Percentiles rank a stretch among this genome's conserved stretches.
Evolutionary conservation across 805 yeast species (phyloP).

Genomic region (Kuraishia hungarica): DNA sequence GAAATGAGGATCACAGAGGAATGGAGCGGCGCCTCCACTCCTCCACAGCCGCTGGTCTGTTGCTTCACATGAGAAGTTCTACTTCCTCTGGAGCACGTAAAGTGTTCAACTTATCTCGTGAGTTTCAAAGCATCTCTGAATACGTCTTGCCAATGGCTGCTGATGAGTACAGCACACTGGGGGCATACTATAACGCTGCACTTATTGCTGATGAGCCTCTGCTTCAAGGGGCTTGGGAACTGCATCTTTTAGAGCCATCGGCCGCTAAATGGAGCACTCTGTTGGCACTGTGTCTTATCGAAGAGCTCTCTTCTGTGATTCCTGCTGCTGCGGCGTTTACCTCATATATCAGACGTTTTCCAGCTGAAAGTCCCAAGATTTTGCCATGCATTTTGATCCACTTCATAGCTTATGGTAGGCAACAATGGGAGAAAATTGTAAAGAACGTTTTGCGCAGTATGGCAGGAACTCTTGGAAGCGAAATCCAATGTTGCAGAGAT

Average conservation of each 20-base stretch:
- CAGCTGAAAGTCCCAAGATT: background rate
- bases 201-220: background rate
- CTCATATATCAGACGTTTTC: background rate
- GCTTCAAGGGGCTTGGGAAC: background rate
- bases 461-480: background rate
- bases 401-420: background rate
- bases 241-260: background rate
- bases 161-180: background rate
- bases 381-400: background rate
- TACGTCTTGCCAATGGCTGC: background rate
- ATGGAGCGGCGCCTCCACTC: background rate
- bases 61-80: background rate
- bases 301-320: background rate
- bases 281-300: background rate
- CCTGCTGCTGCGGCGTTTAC: background rate
- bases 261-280: background rate
- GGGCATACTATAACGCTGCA: background rate
- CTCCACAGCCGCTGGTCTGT: background rate
- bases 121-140: background rate
- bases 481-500: slow-evolving; percentile 1
- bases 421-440: background rate
- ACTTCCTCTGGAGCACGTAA: background rate
- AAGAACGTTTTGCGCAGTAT: background rate
- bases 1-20: background rate
- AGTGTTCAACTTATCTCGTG: background rate